Percentiles rank a stretch among this genome's conserved stretches.
Conservation (phyloP, 2,329 filamentous ascomycete species). For the Tolypocladium inflatum region DNA sequence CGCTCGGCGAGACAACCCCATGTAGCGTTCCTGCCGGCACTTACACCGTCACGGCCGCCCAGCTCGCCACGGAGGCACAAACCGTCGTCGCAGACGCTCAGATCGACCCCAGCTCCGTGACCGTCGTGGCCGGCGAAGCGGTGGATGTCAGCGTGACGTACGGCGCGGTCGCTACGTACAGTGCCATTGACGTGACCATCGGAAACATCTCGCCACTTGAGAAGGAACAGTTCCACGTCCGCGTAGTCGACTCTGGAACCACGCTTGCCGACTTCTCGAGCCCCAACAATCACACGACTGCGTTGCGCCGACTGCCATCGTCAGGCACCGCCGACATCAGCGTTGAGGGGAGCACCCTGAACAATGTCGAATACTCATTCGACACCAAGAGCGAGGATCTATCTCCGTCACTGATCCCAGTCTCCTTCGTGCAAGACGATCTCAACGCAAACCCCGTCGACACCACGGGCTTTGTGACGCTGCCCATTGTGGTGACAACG, state of each 20-base stretch:
- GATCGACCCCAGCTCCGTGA: background rate
- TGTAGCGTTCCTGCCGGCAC: background rate
- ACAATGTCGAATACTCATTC: background rate
- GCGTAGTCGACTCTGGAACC: background rate
- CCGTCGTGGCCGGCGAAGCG: background rate
- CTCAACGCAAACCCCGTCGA: background rate
- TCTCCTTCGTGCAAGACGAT: background rate
- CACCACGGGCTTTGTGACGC: background rate
- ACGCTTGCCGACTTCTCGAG: background rate
- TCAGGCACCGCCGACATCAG: background rate
- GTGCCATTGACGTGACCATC: conserved; percentile 1
- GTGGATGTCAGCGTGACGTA: background rate
- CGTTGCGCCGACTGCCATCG: background rate
- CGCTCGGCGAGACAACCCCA: background rate
- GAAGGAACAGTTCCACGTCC: background rate
- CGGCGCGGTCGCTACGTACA: background rate
- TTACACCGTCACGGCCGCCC: background rate
- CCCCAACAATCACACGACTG: background rate
- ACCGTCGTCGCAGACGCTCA: background rate
- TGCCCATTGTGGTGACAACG: background rate
- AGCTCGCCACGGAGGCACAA: background rate
- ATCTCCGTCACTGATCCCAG: background rate
- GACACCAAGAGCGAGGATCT: background rate
- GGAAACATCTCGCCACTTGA: background rate
- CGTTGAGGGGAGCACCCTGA: background rate